Base-by-base conservation (phyloP, 129 eudicot species). In the Sambucus nigra region DNA sequence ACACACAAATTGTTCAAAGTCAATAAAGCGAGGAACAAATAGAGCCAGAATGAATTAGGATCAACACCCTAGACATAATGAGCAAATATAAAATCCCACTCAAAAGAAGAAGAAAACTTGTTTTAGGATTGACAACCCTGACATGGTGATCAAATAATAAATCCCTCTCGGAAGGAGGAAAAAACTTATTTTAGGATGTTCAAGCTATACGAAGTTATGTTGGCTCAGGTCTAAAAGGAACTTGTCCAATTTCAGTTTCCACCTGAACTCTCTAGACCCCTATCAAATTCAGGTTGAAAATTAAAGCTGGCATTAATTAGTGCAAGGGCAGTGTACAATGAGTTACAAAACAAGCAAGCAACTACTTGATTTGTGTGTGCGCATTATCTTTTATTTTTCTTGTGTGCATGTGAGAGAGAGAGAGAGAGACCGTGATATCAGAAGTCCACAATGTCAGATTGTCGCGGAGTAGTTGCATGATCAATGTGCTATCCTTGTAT, bases 381-480 rank as follows among this genome's bases (percentile, higher is more conserved):
- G 20, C 1, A 20, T n/a, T n/a, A n/a, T n/a, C n/a, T 35, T 12
- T 35, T 29, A 3, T 29, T 29, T 29, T 29, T 29, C 8, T 12
- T 42, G 48, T 42, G 48, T 42, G 48, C 20, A 44, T 15, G 18
- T 20, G 7, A 39, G 52, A 44, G 20, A 64, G 62, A 33, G 55
- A 26, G 69, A 47, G 47, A 68, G 52, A 16, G 45, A 87, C 96
- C 94, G 81, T 66, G 9, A 67, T 63, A 65, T 87, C 96, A 28
- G 96, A 87, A 61, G 96, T 87, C 96, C 96, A 87, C 67, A 87
- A 73, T 51, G 96, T 87, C 67, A 87, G 64, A 57, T 87, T 87
- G 75, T 87, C 96, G 14, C 96, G 82, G 76, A 87, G 93, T 67
- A 87, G 88, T 63, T 87, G 96, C 96, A 87, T 87, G 72, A 87